Conservation (phyloP, 78 protist species). For the Creolimax fragrantissima region DNA sequence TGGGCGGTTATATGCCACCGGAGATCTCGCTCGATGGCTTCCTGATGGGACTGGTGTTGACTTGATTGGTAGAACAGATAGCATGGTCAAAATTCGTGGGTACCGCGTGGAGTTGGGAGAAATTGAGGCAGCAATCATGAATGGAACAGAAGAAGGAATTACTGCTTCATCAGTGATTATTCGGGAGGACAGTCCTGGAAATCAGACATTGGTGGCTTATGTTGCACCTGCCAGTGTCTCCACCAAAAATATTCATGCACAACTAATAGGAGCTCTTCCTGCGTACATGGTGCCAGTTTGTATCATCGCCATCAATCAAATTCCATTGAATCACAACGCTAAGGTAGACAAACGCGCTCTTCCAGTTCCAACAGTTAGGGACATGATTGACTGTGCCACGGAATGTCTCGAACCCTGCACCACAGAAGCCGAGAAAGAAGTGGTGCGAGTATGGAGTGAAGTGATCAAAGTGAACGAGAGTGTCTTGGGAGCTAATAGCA, state of each 20-base stretch:
- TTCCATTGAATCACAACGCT: background rate
- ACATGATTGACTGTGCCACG: background rate
- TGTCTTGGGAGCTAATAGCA: background rate
- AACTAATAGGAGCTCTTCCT: background rate
- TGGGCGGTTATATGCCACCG: conserved; percentile 39
- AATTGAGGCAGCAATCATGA: conserved; percentile 21
- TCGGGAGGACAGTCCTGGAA: background rate
- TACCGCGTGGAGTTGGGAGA: conserved; percentile 24
- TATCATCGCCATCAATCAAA: background rate
- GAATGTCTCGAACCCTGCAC: too few species aligned
- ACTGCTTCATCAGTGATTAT: background rate
- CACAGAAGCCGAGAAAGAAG: background rate
- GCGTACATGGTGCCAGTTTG: conserved; percentile 5
- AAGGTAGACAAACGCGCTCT: conserved; percentile 5
- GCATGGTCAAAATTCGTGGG: conserved; percentile 47
- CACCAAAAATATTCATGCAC: background rate
- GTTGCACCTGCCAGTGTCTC: background rate
- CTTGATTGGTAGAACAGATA: conserved; percentile 24
- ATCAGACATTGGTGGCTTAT: conserved; percentile 16
- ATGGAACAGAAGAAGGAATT: background rate
- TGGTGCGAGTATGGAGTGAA: background rate
- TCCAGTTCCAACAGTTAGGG: background rate
- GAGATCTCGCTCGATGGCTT: conserved; percentile 31
- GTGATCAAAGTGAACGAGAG: background rate
- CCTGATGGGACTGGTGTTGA: conserved; percentile 10